Evolutionary conservation across 1,284 basidiomycete species (phyloP), one percentile per base, ranked within the genome.

Genomic region (Cryptococcus jaspeensis): DNA sequence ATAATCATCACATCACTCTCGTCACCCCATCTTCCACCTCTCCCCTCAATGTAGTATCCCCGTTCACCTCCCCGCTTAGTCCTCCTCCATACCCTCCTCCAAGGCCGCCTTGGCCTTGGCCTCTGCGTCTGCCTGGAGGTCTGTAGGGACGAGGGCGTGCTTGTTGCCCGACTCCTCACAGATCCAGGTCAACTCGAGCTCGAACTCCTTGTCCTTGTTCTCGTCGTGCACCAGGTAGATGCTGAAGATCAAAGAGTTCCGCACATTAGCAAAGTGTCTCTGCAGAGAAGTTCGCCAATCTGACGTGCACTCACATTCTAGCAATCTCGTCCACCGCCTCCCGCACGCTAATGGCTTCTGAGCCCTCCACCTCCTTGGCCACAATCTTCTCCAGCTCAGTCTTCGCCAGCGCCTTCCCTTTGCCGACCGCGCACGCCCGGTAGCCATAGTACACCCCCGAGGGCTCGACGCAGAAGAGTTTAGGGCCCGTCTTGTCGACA

Each of bases 211-310:
- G 56, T 90, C 79, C 60, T 77, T 75, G 69, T 77, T 76, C 63
- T 99, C 96, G 64, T 99, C 95, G 73, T 99, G 96, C 15, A 96
- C 93, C 55, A 94, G 85, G 79, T 98, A 93, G 74, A 99, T 95
- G 74, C 94, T 98, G 16, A 20, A 20, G 23, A 28, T 4, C 46
- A 25, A 22, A 32, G 28, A 32, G 28, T 4, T 32, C 28, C 28
- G n/a, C n/a, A n/a, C n/a, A n/a, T n/a, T n/a, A n/a, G n/a, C 28
- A 9, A 32, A 32, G 28, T 32, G 28, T 32, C n/a, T n/a, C n/a
- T n/a, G n/a, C n/a, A n/a, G n/a, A n/a, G n/a, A n/a, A n/a, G n/a
- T 37, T 47, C 20, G 16, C 42, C 16, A 8, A 25, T 20, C 39
- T 5, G 28, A 32, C 5, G 1, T 20, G 13, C n/a, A 82, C 90